Evolutionary conservation across 352 stramenopile species (phyloP).

Genomic region (Phytophthora megakarya): DNA sequence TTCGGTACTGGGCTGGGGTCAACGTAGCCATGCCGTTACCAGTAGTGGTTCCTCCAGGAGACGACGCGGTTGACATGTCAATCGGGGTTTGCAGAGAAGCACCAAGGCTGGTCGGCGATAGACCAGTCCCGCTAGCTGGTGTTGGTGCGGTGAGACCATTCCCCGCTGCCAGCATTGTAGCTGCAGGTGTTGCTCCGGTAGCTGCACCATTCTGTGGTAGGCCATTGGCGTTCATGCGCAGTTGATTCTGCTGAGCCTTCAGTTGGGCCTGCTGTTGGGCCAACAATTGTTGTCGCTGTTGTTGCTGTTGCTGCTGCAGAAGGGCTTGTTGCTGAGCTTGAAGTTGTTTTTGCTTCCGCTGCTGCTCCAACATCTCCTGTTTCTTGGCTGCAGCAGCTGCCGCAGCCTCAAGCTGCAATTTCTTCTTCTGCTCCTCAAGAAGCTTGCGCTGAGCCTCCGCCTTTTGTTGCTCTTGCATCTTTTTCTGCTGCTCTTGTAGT

Average conservation of each 20-base stretch:
- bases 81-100: conserved; percentile 53
- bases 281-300: conserved; percentile 43
- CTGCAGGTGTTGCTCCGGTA: conserved; percentile 2
- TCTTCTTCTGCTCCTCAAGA: conserved; percentile 74
- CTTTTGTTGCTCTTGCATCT: conserved; percentile 69
- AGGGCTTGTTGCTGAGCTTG: conserved; percentile 61
- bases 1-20: conserved; percentile 75
- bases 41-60: conserved; percentile 22
- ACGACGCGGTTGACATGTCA: conserved; percentile 44
- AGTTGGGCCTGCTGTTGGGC: conserved; percentile 47
- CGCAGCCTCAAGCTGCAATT: conserved; percentile 65
- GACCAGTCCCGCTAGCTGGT: conserved; percentile 9
- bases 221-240: conserved; percentile 34
- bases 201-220: conserved; percentile 25
- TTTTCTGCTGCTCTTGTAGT: conserved; percentile 73
- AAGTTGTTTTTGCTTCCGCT: conserved; percentile 59
- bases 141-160: conserved; percentile 14
- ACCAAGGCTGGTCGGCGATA: conserved; percentile 34
- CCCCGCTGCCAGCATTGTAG: conserved; percentile 11
- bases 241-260: conserved; percentile 53
- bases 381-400: conserved; percentile 63
- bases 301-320: conserved; percentile 56
- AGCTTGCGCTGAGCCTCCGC: conserved; percentile 66
- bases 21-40: conserved; percentile 44
- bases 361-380: conserved; percentile 59